Evolutionary conservation across 2,329 filamentous ascomycete genomes (phyloP).

Genomic region (Hymenoscyphus scutula): DNA sequence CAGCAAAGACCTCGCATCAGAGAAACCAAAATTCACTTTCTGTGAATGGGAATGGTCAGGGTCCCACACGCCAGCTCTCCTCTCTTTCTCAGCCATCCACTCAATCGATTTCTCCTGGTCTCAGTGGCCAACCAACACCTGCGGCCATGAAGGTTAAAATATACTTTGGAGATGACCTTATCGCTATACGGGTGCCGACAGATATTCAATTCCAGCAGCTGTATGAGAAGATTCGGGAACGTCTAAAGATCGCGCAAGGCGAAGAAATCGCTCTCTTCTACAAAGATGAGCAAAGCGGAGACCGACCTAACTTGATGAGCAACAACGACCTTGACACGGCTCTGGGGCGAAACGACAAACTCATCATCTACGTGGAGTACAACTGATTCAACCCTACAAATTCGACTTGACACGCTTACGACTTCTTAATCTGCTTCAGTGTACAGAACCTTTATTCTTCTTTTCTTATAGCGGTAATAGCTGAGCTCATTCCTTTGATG

Average conservation of each 20-base stretch:
- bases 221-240: conserved; percentile 79
- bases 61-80: conserved; percentile 32
- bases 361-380: conserved; percentile 69
- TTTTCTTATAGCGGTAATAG: conserved; percentile 26
- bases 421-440: conserved; percentile 35
- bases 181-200: conserved; percentile 82
- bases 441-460: conserved; percentile 26
- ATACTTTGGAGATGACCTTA: conserved; percentile 87
- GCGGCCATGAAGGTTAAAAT: conserved; percentile 88
- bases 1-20: conserved; percentile 37
- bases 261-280: conserved; percentile 80
- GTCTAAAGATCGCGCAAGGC: conserved; percentile 68
- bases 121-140: conserved; percentile 37
- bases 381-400: conserved; percentile 21
- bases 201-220: conserved; percentile 77
- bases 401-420: conserved; percentile 14
- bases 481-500: conserved; percentile 14
- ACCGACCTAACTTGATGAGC: conserved; percentile 71
- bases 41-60: conserved; percentile 23
- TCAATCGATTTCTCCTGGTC: conserved; percentile 53
- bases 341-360: conserved; percentile 79
- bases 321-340: conserved; percentile 80
- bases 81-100: conserved; percentile 50
- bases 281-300: conserved; percentile 70
- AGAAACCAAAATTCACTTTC: conserved; percentile 41